Percentiles rank a stretch among this genome's conserved stretches.
Conservation (phyloP, 352 stramenopile species). For the Pythium angustatum region DNA sequence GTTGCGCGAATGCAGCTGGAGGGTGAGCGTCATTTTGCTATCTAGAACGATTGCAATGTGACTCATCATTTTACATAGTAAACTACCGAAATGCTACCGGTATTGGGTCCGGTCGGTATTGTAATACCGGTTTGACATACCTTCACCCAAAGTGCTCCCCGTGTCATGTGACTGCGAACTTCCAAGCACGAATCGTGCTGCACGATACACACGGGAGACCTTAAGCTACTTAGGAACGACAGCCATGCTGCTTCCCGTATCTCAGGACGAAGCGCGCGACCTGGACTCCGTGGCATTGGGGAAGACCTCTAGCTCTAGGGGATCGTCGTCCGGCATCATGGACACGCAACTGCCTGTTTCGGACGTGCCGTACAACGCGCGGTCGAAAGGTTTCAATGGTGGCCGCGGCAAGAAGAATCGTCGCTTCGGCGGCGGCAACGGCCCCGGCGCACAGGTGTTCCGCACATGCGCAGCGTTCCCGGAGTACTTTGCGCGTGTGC, state of each 20-base stretch:
- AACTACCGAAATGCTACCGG: too few species aligned
- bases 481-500: conserved; percentile 80
- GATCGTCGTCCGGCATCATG: conserved; percentile 8
- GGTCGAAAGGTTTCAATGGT: conserved; percentile 3
- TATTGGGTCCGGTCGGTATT: not conserved
- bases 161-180: conserved; percentile 12
- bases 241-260: conserved; percentile 28
- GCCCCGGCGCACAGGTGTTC: conserved; percentile 49
- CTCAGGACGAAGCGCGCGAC: conserved; percentile 25
- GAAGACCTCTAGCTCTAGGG: not conserved
- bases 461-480: conserved; percentile 72
- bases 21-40: not conserved
- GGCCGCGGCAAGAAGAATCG: conserved; percentile 25
- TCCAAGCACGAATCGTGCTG: too few species aligned
- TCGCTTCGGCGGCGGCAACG: conserved; percentile 13
- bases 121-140: not conserved
- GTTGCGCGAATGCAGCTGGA: conserved; percentile 7
- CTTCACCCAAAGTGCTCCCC: not conserved
- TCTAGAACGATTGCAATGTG: not conserved
- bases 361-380: conserved; percentile 9
- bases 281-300: conserved; percentile 1
- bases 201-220: not conserved
- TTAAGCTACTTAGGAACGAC: too few species aligned
- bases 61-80: not conserved
- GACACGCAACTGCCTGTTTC: conserved; percentile 13